Evolutionary conservation across 2,329 filamentous ascomycete genomes (phyloP), one percentile per base, ranked within the genome.

Genomic region (Volutella citrinella): DNA sequence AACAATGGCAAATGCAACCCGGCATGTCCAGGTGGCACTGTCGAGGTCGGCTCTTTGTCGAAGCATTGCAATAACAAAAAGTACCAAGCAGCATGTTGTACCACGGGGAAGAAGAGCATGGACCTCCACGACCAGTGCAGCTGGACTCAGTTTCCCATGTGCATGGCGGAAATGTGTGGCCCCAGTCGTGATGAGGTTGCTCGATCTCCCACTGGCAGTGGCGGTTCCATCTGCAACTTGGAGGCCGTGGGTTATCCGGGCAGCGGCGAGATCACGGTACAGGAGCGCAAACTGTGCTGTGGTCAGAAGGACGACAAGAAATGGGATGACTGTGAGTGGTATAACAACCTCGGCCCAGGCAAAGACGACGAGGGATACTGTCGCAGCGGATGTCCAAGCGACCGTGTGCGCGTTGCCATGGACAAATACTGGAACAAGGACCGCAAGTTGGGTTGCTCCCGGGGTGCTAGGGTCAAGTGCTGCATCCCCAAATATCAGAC

Each of bases 51-150:
- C 15, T 34, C 34, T n/a, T 30, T 38, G 11, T 30, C 21, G 22
- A 32, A 22, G 19, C 27, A 37, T 21, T 41, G 34, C 30, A 37
- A 34, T 12, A 41, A 41, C 22, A 32, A 19, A 27, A 40, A 40
- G 29, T 37, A 41, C 24, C 34, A 41, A 31, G 33, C 34, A 16
- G 38, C 34, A 12, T 41, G 38, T 24, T 41, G 38, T 21, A 38
- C 34, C 22, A 41, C 34, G 2, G 32, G 27, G 12, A 31, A 27
- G 26, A 31, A 35, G 31, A 34, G 31, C 15, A 39, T 39, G 31
- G 24, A 39, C 22, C 32, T 32, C n/a, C 23, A 40, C 31, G 21
- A 37, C 19, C 28, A 37, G 27, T 40, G 38, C 27, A 26, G 16
- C 16, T 40, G 38, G 38, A 33, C 20, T n/a, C 13, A 33, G 26